These are phyloP conservation scores for Tetragonia tetragonoides DNA, from an alignment of 148 eudicot species.

Conservation along the genomic window DNA sequence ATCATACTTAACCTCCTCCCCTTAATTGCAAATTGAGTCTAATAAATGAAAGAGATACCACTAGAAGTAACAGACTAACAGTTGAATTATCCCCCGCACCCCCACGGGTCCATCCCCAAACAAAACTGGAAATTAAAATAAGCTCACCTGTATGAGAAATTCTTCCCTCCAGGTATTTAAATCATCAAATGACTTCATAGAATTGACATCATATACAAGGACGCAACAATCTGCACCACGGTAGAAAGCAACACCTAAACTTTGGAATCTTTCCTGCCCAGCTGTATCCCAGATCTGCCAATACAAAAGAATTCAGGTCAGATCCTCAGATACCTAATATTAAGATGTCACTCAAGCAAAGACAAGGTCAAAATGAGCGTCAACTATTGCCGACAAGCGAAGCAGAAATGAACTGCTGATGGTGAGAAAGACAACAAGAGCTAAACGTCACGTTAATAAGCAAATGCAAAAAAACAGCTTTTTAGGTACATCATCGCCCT, in stretches of 20 bases:
- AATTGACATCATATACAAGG: conserved; percentile 91
- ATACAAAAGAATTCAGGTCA: conserved; percentile 10
- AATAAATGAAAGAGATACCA: background rate
- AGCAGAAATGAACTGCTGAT: background rate
- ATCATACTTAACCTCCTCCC: background rate
- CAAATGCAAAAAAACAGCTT: no score
- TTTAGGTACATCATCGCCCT: no score
- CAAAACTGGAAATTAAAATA: background rate
- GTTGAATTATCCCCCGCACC: no score
- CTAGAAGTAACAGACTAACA: background rate
- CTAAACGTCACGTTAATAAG: background rate
- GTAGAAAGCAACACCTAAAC: conserved; percentile 94
- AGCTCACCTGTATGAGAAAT: conserved; percentile 77
- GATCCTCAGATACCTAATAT: background rate
- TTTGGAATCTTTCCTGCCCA: conserved; percentile 96
- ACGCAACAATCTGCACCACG: conserved; percentile 99
- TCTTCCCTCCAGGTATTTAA: conserved; percentile 95
- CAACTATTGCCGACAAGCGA: background rate
- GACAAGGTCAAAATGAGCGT: background rate
- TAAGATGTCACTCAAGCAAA: background rate
- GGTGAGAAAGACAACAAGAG: background rate
- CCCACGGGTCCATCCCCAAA: no score
- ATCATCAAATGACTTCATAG: conserved; percentile 85
- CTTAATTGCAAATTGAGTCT: background rate
- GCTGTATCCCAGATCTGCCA: conserved; percentile 97